Base-by-base conservation (phyloP, 2,329 filamentous ascomycete species). In the Thelonectria blattea region DNA sequence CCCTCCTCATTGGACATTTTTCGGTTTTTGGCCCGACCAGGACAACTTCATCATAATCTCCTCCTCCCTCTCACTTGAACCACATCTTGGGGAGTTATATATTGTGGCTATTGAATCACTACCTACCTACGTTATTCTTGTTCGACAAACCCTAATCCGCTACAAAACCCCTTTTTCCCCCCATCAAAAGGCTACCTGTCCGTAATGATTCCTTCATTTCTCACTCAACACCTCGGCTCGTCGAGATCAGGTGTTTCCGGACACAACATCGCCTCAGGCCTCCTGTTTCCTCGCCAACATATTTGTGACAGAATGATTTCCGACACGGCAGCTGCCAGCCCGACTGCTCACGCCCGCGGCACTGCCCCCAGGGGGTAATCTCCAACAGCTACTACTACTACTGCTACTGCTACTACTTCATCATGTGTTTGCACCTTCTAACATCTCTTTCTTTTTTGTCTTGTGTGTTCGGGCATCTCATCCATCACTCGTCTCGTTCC, bases 361-460 rank as follows among this genome's bases (percentile, higher is more conserved):
- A 70, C 66, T 67, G 67, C 68, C 61, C 64, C 60, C 22, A 24
- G 60, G 52, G 45, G 61, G 59, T 53, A 56, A 45, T 62, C 63
- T 68, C 62, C 67, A 63, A 60, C 58, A 65, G 34, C 57, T 62
- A 63, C 66, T n/a, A n/a, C n/a, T n/a, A n/a, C n/a, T n/a, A n/a
- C n/a, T n/a, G n/a, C n/a, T n/a, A n/a, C n/a, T n/a, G 34, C 57
- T 62, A 63, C 66, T 24, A 3, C 22, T 63, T 68, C 66, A 66
- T 69, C 65, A 37, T 71, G 27, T 69, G 68, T 68, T 69, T 71
- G 68, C 68, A 71, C 64, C 62, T 62, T 71, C 68, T 71, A 71
- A 67, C 55, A 41, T 60, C 59, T 71, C 67, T 71, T 71, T 71
- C 66, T 71, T 68, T 70, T 68, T 57, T 6, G 22, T 24, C 22